These are phyloP conservation scores for Usnea hakonensis DNA, from an alignment of 495 filamentous ascomycete species.

Conservation along the genomic window DNA sequence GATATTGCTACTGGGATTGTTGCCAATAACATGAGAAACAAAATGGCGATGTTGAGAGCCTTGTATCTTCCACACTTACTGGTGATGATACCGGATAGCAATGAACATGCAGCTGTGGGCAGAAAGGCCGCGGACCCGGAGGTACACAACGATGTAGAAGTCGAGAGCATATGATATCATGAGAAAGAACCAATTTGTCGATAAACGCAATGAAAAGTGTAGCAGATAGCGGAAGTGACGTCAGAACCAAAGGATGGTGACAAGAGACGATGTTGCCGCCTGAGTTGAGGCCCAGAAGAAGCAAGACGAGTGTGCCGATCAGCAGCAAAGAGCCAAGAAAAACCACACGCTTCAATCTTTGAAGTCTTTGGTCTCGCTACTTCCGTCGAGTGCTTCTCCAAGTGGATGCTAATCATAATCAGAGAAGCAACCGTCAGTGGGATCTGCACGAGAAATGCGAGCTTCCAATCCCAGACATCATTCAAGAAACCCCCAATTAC, in stretches of 20 bases:
- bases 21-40: constrained; percentile 45
- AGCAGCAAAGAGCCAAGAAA: constrained; percentile 67
- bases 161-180: constrained; percentile 47
- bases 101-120: constrained; percentile 59
- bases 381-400: constrained; percentile 28
- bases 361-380: neutral
- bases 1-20: constrained; percentile 42
- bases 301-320: constrained; percentile 59
- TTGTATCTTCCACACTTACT: constrained; percentile 65
- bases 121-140: constrained; percentile 66
- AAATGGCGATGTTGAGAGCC: constrained; percentile 43
- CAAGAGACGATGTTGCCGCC: constrained; percentile 82
- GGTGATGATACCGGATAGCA: constrained; percentile 67
- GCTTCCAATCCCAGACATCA: constrained; percentile 53
- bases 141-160: constrained; percentile 77
- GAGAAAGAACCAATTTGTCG: constrained; percentile 58
- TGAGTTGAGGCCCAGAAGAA: constrained; percentile 74
- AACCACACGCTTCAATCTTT: constrained; percentile 52
- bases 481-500: constrained; percentile 62
- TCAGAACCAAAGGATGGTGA: constrained; percentile 69
- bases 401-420: constrained; percentile 47
- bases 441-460: constrained; percentile 60
- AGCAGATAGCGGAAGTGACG: constrained; percentile 55
- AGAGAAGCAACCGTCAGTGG: constrained; percentile 51
- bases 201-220: constrained; percentile 47